These are phyloP conservation scores for Xanthoconium purpureum DNA, from an alignment of 768 basidiomycete genomes.

Conservation along the genomic window DNA sequence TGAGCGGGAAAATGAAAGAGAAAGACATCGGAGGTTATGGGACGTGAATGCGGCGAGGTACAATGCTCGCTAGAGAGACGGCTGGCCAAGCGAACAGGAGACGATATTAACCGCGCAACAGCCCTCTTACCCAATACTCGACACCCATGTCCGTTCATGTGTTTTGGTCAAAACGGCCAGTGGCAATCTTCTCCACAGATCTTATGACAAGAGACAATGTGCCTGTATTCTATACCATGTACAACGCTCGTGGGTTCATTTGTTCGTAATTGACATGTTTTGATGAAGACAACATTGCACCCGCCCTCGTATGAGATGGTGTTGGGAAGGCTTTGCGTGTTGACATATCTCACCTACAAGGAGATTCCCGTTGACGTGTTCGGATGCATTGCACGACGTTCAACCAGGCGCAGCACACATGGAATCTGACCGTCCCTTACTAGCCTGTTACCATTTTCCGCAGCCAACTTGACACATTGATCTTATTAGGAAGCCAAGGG, in stretches of 20 bases:
- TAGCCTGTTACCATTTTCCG: slow-evolving; percentile 1
- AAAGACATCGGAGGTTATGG: slow-evolving; percentile 52
- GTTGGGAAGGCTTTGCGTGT: neutral
- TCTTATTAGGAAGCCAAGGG: slow-evolving; percentile 4
- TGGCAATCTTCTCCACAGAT: slow-evolving; percentile 18
- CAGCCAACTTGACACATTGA: slow-evolving; percentile 9
- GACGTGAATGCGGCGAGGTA: slow-evolving; percentile 44
- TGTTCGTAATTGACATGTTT: slow-evolving; percentile 14
- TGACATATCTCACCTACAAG: slow-evolving; percentile 5
- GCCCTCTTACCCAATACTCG: slow-evolving; percentile 1
- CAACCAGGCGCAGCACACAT: neutral
- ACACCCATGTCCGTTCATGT: slow-evolving; percentile 8
- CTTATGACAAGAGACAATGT: slow-evolving; percentile 18
- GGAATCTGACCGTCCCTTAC: neutral
- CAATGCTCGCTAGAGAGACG: slow-evolving; percentile 20
- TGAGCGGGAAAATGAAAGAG: slow-evolving; percentile 33
- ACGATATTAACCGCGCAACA: slow-evolving; percentile 1
- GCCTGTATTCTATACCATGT: slow-evolving; percentile 8
- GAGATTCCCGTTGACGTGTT: neutral
- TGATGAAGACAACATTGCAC: slow-evolving; percentile 15
- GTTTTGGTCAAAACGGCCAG: slow-evolving; percentile 4
- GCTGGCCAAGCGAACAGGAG: slow-evolving; percentile 15
- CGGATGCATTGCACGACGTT: slow-evolving; percentile 6
- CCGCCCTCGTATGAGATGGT: slow-evolving; percentile 1
- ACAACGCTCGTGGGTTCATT: slow-evolving; percentile 9